Evolutionary conservation across 1,139 yeast species (phyloP).

Genomic region (Sugiyamaella paludigena): DNA sequence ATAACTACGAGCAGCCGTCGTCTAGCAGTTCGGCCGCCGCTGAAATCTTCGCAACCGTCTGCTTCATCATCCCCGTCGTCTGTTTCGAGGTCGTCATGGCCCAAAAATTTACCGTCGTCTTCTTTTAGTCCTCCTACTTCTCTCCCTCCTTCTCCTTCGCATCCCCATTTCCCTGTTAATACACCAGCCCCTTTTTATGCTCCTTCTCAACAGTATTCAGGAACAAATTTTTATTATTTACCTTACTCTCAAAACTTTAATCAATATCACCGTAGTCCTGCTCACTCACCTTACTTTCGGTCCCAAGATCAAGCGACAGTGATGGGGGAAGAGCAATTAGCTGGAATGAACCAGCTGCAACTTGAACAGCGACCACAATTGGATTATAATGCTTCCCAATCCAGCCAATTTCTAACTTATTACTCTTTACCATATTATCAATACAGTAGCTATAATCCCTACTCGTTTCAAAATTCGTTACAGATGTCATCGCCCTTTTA

Average conservation of each 20-base stretch:
- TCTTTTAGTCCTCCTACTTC: constrained; percentile 1
- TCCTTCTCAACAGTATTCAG: background rate
- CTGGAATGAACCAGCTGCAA: too few relatives aligned
- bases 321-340: too few relatives aligned
- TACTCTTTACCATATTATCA: background rate
- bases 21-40: too few relatives aligned
- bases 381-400: background rate
- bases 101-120: background rate
- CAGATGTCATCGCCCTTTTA: background rate
- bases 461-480: background rate
- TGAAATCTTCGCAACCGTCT: too few relatives aligned
- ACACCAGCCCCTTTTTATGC: constrained; percentile 17
- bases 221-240: background rate
- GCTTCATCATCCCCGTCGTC: too few relatives aligned
- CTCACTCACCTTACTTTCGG: background rate
- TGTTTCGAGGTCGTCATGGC: too few relatives aligned
- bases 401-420: background rate
- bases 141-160: constrained; percentile 2
- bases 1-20: too few relatives aligned
- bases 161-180: constrained; percentile 15
- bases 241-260: background rate
- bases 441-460: background rate
- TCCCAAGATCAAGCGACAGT: too few relatives aligned
- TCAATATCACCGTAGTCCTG: background rate
- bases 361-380: too few relatives aligned